phyloP scores from a whole-genome alignment of 805 yeast genomes.

The Kazachstania psychrophila region DNA sequence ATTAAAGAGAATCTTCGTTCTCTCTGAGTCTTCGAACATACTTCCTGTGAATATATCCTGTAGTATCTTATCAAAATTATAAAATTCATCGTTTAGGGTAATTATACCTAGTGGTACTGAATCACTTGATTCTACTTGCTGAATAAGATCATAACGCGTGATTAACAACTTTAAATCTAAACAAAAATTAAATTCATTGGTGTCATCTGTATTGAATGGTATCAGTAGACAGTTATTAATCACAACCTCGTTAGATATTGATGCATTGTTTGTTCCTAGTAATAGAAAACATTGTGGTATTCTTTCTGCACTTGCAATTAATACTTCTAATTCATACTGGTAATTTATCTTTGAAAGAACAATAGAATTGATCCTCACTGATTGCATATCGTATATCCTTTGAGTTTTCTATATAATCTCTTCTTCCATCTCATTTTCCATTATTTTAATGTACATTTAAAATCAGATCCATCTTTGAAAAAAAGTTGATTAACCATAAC shows the following conservation, averaged over 20 bases:
- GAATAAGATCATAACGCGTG: slow-evolving; percentile 6
- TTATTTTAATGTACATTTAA: too few relatives aligned
- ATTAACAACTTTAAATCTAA: slow-evolving; percentile 5
- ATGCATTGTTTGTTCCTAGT: slow-evolving; percentile 6
- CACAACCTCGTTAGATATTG: neutral
- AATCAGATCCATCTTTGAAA: too few relatives aligned
- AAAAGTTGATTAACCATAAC: too few relatives aligned
- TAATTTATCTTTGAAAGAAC: slow-evolving; percentile 11
- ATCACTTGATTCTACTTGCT: neutral
- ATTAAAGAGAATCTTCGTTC: slow-evolving; percentile 4
- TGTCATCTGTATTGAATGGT: neutral
- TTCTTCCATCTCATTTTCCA: too few relatives aligned
- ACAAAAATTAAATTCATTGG: slow-evolving; percentile 3
- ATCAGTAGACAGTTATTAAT: slow-evolving; percentile 1
- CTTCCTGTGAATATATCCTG: neutral
- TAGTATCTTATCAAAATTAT: slow-evolving; percentile 7
- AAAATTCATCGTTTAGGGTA: slow-evolving; percentile 7
- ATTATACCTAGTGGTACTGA: slow-evolving; percentile 4
- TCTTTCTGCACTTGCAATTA: neutral
- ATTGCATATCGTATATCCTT: neutral
- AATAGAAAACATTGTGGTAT: slow-evolving; percentile 13
- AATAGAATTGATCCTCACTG: slow-evolving; percentile 4
- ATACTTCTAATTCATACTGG: slow-evolving; percentile 6
- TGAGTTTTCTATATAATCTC: too few relatives aligned
- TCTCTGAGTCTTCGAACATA: neutral